These are phyloP conservation scores for Pezicula carpinea DNA, from an alignment of 2,329 filamentous ascomycete species.

Conservation along the genomic window DNA sequence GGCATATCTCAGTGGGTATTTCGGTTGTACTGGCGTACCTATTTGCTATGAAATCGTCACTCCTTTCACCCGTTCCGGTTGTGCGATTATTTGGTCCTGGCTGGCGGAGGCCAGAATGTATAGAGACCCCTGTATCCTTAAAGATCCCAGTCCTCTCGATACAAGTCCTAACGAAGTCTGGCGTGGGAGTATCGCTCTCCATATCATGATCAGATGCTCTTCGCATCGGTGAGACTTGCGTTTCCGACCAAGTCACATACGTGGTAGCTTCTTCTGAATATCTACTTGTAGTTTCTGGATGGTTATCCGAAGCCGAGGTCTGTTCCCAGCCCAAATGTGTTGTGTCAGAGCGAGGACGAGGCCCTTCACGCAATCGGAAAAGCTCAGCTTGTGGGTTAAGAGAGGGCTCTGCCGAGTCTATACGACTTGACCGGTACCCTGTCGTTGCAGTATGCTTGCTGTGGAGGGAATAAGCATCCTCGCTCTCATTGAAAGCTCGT, in stretches of 20 bases:
- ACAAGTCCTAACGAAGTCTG: constrained; percentile 17
- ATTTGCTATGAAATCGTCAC: no score
- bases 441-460: constrained; percentile 1
- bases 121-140: constrained; percentile 19
- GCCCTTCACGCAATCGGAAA: no score
- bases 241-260: constrained; percentile 24
- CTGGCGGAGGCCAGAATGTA: no score
- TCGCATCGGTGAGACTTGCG: constrained; percentile 6
- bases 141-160: constrained; percentile 24
- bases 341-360: no score
- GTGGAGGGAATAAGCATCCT: constrained; percentile 3
- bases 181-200: constrained; percentile 14
- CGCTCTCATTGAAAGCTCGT: neutral
- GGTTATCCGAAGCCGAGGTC: neutral
- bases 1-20: no score
- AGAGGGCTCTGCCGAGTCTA: no score
- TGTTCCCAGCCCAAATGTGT: neutral
- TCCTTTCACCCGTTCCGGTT: no score
- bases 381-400: no score
- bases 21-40: no score
- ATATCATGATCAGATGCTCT: neutral
- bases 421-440: no score
- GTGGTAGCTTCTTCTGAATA: constrained; percentile 13
- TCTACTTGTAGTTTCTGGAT: constrained; percentile 3
- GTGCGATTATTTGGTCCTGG: no score